phyloP scores from a whole-genome alignment of 208 protist genomes.

The Trichomonas gallinae region DNA sequence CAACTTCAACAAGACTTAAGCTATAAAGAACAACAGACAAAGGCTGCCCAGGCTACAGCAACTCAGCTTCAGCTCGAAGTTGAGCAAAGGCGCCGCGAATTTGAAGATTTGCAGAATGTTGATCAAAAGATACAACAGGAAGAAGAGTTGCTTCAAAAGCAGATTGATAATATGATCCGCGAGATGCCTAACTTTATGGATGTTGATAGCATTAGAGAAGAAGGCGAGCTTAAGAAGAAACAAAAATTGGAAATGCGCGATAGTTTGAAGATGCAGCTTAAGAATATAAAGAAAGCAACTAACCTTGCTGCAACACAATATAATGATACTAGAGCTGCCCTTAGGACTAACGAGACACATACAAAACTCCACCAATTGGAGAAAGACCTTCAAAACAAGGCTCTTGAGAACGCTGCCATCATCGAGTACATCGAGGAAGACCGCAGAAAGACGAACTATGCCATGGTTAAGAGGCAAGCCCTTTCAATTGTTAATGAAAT shows the following conservation, averaged over 20 bases:
- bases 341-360: background rate
- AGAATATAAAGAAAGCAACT: background rate
- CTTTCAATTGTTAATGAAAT: conserved; percentile 13
- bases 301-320: background rate
- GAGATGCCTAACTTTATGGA: background rate
- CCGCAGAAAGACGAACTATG: background rate
- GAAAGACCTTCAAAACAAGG: background rate
- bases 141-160: background rate
- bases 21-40: background rate
- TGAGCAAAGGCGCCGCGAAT: background rate
- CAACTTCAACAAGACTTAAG: background rate
- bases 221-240: conserved; percentile 1
- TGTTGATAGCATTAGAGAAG: background rate
- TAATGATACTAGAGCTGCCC: background rate
- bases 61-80: background rate
- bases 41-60: background rate
- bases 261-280: background rate
- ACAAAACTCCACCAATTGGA: background rate
- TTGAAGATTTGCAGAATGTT: background rate
- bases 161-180: background rate
- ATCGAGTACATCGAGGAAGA: background rate
- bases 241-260: background rate
- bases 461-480: background rate
- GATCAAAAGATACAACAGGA: background rate
- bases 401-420: background rate